phyloP scores from a whole-genome alignment of 148 eudicot species.

The Diospyros lotus region DNA sequence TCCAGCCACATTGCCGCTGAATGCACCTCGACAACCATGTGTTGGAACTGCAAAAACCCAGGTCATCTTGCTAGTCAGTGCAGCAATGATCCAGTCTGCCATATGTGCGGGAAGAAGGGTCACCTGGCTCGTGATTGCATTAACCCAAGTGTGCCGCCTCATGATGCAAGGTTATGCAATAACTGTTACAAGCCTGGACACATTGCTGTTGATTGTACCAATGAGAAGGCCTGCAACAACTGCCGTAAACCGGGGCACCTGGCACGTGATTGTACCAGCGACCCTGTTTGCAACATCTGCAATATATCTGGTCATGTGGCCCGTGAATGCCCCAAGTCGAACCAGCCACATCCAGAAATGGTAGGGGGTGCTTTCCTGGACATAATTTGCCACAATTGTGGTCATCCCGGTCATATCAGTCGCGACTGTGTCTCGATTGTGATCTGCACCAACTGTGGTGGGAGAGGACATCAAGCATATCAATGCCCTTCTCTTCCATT shows the following conservation, averaged over 20 bases:
- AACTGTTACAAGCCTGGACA: conserved; percentile 60
- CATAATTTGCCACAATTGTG: conserved; percentile 40
- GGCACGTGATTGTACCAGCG: conserved; percentile 47
- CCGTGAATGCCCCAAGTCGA: conserved; percentile 40
- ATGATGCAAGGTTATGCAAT: conserved; percentile 48
- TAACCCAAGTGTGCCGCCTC: conserved; percentile 30
- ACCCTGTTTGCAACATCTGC: conserved; percentile 48
- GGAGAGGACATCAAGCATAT: conserved; percentile 40
- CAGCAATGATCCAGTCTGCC: conserved; percentile 46
- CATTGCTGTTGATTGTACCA: conserved; percentile 44
- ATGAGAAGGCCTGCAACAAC: conserved; percentile 60
- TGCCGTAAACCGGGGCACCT: conserved; percentile 50
- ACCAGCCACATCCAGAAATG: conserved; percentile 13
- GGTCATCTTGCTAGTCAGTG: conserved; percentile 48
- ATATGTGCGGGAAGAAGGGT: conserved; percentile 48
- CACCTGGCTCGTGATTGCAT: conserved; percentile 48
- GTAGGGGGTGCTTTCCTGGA: conserved; percentile 32
- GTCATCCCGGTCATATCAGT: conserved; percentile 39
- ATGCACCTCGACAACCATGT: conserved; percentile 44
- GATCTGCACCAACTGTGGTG: conserved; percentile 53
- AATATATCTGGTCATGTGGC: conserved; percentile 52
- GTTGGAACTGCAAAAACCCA: conserved; percentile 62
- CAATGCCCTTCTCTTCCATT: conserved; percentile 41
- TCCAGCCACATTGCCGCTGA: conserved; percentile 45
- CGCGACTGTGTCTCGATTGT: conserved; percentile 38